Evolutionary conservation across 768 basidiomycete species (phyloP).

Genomic region (Boletus reticulatus): DNA sequence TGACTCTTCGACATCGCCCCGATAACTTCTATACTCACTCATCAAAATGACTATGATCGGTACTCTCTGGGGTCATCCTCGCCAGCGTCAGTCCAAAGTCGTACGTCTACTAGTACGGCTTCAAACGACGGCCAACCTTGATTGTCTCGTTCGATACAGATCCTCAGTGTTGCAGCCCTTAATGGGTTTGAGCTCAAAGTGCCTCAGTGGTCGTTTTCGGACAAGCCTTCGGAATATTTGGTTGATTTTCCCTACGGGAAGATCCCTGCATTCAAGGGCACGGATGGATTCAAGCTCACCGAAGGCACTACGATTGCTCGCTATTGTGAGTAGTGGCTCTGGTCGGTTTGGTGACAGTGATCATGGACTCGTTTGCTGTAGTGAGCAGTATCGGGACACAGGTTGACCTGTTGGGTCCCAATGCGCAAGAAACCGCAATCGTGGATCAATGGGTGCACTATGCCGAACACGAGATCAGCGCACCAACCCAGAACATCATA

Average conservation of each 20-base stretch:
- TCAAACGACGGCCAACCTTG: not conserved
- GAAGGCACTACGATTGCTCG: conserved; percentile 24
- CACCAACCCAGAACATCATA: not conserved
- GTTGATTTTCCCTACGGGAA: conserved; percentile 22
- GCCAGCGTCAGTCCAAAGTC: conserved; percentile 25
- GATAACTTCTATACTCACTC: not conserved
- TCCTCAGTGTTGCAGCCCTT: conserved; percentile 19
- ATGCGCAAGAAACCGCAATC: conserved; percentile 6
- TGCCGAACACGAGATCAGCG: conserved; percentile 12
- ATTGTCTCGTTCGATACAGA: not conserved
- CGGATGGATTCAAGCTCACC: conserved; percentile 15
- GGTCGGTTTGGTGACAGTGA: not conserved
- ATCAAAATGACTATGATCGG: conserved; percentile 15
- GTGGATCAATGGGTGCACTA: conserved; percentile 15
- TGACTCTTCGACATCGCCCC: not conserved
- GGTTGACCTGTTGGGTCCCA: conserved; percentile 10
- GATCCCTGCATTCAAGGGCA: conserved; percentile 21
- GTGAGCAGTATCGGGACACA: conserved; percentile 14
- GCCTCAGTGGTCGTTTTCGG: conserved; percentile 10
- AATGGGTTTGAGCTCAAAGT: conserved; percentile 15
- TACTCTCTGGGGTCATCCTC: conserved; percentile 17
- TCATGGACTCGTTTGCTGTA: not conserved
- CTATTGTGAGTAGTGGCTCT: conserved; percentile 12
- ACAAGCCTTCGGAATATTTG: conserved; percentile 11
- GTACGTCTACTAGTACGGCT: conserved; percentile 6